A percentile compares a stretch with the other conserved stretches of the same genome.
phyloP scores from a whole-genome alignment of 768 basidiomycete species.

The Auricularia sp. region DNA sequence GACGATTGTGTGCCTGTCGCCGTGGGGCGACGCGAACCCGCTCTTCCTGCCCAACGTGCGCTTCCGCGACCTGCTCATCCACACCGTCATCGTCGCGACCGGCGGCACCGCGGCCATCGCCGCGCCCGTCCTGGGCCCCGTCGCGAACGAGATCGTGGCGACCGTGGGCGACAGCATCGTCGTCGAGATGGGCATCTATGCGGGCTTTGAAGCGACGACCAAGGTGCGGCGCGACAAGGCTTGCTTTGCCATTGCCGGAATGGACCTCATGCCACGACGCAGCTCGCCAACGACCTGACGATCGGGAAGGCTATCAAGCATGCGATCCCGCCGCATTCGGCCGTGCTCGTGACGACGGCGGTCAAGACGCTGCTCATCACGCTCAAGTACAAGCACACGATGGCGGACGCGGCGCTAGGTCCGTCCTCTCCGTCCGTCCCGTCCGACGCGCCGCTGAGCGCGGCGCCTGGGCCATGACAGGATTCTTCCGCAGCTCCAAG shows the following conservation, averaged over 20 bases:
- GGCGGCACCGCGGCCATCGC: slow-evolving; percentile 35
- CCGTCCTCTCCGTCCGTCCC: not conserved
- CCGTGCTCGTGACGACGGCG: slow-evolving; percentile 43
- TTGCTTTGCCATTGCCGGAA: not conserved
- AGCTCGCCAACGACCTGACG: slow-evolving; percentile 38
- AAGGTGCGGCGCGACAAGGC: slow-evolving; percentile 20
- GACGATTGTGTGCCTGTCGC: slow-evolving; percentile 49
- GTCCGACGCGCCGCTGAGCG: not conserved
- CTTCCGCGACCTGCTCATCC: slow-evolving; percentile 51
- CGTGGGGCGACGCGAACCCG: slow-evolving; percentile 58
- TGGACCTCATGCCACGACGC: not conserved
- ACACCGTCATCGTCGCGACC: slow-evolving; percentile 50
- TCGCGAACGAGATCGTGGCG: slow-evolving; percentile 40
- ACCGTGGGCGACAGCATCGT: slow-evolving; percentile 47
- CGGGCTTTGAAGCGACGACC: slow-evolving; percentile 41
- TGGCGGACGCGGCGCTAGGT: slow-evolving; percentile 48
- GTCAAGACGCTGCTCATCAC: slow-evolving; percentile 51
- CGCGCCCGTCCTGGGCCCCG: slow-evolving; percentile 42
- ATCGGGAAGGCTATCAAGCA: slow-evolving; percentile 38
- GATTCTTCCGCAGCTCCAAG: slow-evolving; percentile 48
- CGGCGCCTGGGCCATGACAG: slow-evolving; percentile 4
- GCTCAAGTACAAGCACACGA: slow-evolving; percentile 46
- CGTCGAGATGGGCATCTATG: slow-evolving; percentile 45
- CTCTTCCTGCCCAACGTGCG: slow-evolving; percentile 53
- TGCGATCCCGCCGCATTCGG: slow-evolving; percentile 41